phyloP scores from a whole-genome alignment of 495 filamentous ascomycete species.

The Chaetomium cochliodes region DNA sequence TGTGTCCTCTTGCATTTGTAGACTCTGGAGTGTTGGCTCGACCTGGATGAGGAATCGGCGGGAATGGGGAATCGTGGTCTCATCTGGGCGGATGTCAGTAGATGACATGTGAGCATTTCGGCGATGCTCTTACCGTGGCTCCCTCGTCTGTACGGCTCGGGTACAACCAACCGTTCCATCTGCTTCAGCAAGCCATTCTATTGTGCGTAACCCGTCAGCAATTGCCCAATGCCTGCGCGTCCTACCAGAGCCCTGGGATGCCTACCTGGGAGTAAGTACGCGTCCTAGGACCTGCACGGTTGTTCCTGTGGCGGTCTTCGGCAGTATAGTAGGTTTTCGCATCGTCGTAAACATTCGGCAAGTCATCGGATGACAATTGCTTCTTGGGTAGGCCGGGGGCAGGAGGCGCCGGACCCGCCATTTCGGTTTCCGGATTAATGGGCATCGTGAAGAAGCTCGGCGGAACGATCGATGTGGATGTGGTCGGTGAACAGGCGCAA shows the following conservation, averaged over 20 bases:
- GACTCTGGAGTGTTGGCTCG: constrained; percentile 65
- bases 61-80: constrained; percentile 47
- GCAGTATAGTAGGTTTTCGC: constrained; percentile 51
- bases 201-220: constrained; percentile 26
- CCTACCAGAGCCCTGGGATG: not conserved
- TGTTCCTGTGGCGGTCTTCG: constrained; percentile 46
- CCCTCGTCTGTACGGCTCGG: constrained; percentile 48
- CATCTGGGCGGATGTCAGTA: constrained; percentile 36
- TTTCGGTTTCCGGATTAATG: constrained; percentile 15
- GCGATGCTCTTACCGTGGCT: constrained; percentile 44
- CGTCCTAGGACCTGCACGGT: constrained; percentile 42
- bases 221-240: not conserved
- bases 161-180: constrained; percentile 43
- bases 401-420: constrained; percentile 9
- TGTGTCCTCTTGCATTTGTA: constrained; percentile 81
- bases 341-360: constrained; percentile 45
- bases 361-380: constrained; percentile 38
- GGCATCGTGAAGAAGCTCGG: constrained; percentile 22
- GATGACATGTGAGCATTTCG: not conserved
- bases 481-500: constrained; percentile 3
- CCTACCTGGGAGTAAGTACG: constrained; percentile 51
- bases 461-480: not conserved
- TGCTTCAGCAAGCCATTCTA: constrained; percentile 48
- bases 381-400: not conserved
- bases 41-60: constrained; percentile 78